Evolutionary conservation across 2,329 filamentous ascomycete species (phyloP), one percentile per base, ranked within the genome.

Genomic region (Neofusicoccum cordaticola): DNA sequence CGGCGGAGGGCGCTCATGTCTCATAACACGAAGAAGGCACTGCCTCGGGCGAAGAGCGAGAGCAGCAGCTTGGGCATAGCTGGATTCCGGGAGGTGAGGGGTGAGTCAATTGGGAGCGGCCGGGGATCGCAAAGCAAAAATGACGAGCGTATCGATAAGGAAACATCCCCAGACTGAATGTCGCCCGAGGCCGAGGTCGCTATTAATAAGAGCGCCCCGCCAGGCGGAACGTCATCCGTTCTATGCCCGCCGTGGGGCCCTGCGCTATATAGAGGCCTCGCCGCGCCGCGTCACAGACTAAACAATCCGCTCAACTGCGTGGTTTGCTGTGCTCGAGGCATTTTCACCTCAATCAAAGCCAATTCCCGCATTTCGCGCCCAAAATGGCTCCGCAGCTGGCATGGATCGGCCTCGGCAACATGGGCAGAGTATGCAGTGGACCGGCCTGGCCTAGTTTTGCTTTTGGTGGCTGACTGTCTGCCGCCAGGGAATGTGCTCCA

Each of bases 341-440:
- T 47, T 47, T 37, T 15, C 56, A 35, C 6, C 27, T 31, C 27
- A 31, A 31, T 31, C 6, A 31, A 12, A 17, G 2, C 19, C 19
- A 4, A 2, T 19, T n/a, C 19, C 13, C 4, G 17, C n/a, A 62
- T n/a, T 8, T 34, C 44, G 22, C 53, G 15, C 53, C 9, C 68
- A 71, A 51, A 27, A 80, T 80, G 78, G 73, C 78, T 57, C 77
- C 77, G 52, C 86, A 85, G 77, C 72, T 95, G 60, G 83, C 92
- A 70, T 96, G 88, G 87, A 87, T 96, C 63, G 92, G 93, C 65
- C 84, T 96, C 58, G 92, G 92, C 61, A 96, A 96, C 76, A 96
- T 96, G 87, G 93, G 91, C 69, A 85, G 88, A 73, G 90, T 90
- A 80, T 80, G 85, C 27, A 35, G 8, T 7, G 17, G 27, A 15